Conservation (phyloP, 345 rosid species). For the Adansonia digitata region DNA sequence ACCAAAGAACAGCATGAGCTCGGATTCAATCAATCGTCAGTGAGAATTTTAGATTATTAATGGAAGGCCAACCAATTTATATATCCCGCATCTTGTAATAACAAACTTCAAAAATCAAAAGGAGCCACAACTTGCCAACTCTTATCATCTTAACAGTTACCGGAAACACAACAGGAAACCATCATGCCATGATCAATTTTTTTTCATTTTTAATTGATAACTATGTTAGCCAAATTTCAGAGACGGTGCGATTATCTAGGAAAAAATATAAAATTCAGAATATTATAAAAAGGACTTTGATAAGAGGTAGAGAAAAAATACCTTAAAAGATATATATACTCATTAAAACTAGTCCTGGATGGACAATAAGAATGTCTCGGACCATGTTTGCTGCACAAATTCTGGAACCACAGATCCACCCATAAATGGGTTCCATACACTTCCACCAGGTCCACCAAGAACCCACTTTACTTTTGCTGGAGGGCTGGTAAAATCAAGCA, state of each 20-base stretch:
- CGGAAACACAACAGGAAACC: too few relatives aligned
- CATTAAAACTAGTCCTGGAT: constrained; percentile 20
- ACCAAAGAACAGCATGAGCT: background rate
- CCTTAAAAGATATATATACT: background rate
- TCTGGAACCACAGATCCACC: constrained; percentile 37
- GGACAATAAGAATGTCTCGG: constrained; percentile 30
- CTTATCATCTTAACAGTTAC: background rate
- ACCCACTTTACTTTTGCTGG: constrained; percentile 57
- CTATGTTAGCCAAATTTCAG: too few relatives aligned
- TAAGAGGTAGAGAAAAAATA: background rate
- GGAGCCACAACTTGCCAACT: background rate
- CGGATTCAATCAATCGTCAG: background rate
- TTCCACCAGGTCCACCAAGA: constrained; percentile 39
- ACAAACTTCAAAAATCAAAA: background rate
- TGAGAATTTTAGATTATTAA: too few relatives aligned
- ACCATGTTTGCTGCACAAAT: constrained; percentile 44
- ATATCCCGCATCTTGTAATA: background rate
- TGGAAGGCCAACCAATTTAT: background rate
- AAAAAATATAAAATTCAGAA: background rate
- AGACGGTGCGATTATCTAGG: background rate
- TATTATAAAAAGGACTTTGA: background rate
- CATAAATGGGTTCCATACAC: constrained; percentile 34
- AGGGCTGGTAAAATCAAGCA: constrained; percentile 15
- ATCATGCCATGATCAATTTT: too few relatives aligned
- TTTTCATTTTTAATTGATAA: too few relatives aligned